These are phyloP conservation scores for Daedalea quercina DNA, from an alignment of 768 basidiomycete species.

Conservation along the genomic window DNA sequence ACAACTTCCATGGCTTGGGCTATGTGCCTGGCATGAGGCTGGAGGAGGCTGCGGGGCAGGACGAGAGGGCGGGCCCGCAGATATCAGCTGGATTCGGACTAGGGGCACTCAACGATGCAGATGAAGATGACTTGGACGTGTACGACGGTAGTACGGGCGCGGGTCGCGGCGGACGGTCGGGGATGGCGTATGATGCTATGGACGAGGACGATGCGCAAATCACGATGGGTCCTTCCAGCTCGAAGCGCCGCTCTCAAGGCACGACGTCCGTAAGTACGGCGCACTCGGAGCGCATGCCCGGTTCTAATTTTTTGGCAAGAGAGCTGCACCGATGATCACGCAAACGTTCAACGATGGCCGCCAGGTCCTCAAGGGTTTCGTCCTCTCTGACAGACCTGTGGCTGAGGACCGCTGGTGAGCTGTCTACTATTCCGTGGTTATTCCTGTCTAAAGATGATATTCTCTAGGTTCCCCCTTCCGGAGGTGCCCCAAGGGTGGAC, in stretches of 20 bases:
- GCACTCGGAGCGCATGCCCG: too few relatives aligned
- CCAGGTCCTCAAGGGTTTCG: slow-evolving; percentile 70
- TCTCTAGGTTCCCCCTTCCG: slow-evolving; percentile 72
- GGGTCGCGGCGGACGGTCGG: slow-evolving; percentile 30
- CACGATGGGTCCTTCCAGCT: slow-evolving; percentile 28
- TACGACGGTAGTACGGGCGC: slow-evolving; percentile 45
- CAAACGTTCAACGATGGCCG: slow-evolving; percentile 69
- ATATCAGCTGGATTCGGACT: slow-evolving; percentile 81
- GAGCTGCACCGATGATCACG: slow-evolving; percentile 10
- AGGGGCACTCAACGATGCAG: slow-evolving; percentile 87
- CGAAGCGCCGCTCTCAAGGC: slow-evolving; percentile 4
- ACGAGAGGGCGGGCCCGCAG: slow-evolving; percentile 35
- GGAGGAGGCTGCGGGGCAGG: slow-evolving; percentile 46
- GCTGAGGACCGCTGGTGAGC: slow-evolving; percentile 63
- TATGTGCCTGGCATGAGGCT: slow-evolving; percentile 62
- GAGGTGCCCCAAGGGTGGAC: slow-evolving; percentile 81
- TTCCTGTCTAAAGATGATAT: neutral
- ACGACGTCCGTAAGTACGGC: slow-evolving; percentile 5
- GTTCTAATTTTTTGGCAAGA: slow-evolving; percentile 11
- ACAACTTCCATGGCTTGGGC: slow-evolving; percentile 77
- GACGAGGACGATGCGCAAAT: slow-evolving; percentile 63
- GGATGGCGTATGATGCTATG: slow-evolving; percentile 58
- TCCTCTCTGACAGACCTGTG: slow-evolving; percentile 58
- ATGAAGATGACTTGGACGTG: slow-evolving; percentile 86
- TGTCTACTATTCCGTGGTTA: neutral